A percentile compares a stretch with the other conserved stretches of the same genome.
Conservation (phyloP, 2,329 filamentous ascomycete genomes). For the Graphilbum fragrans region DNA sequence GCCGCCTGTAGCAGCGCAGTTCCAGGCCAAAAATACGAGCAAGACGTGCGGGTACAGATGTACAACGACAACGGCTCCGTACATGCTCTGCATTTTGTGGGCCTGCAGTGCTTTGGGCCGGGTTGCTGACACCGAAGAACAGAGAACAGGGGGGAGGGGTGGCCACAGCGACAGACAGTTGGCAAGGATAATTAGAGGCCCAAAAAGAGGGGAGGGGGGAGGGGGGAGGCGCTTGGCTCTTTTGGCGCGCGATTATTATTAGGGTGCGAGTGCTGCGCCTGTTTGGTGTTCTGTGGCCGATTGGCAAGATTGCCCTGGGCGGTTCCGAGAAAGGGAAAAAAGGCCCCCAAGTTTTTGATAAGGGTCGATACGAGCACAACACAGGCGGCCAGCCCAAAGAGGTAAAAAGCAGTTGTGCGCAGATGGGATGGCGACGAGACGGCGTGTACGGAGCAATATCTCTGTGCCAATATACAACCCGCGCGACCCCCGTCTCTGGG, state of each 20-base stretch:
- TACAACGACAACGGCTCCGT: no score
- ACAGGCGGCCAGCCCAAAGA: not conserved
- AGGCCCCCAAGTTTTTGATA: constrained; percentile 4
- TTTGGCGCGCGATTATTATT: constrained; percentile 12
- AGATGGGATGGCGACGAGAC: no score
- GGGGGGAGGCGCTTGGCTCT: constrained; percentile 8
- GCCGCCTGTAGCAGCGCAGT: no score
- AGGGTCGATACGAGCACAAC: not conserved
- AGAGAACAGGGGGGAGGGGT: not conserved
- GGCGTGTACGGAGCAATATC: no score
- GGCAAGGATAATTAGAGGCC: not conserved
- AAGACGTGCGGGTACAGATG: no score
- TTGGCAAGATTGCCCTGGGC: no score
- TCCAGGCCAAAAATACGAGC: constrained; percentile 7
- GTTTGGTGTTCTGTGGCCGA: not conserved
- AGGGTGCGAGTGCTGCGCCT: constrained; percentile 3
- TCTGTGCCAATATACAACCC: no score
- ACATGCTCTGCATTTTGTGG: no score
- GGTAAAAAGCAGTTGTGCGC: no score
- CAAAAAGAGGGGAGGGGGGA: not conserved
- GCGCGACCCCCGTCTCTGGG: no score
- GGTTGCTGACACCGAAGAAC: constrained; percentile 1
- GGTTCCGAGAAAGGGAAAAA: constrained; percentile 3
- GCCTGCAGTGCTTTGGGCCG: not conserved
- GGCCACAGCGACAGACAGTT: not conserved